Percentiles rank a stretch among this genome's conserved stretches.
Conservation (phyloP, 2,329 filamentous ascomycete genomes). For the Beauveria rudraprayagi region DNA sequence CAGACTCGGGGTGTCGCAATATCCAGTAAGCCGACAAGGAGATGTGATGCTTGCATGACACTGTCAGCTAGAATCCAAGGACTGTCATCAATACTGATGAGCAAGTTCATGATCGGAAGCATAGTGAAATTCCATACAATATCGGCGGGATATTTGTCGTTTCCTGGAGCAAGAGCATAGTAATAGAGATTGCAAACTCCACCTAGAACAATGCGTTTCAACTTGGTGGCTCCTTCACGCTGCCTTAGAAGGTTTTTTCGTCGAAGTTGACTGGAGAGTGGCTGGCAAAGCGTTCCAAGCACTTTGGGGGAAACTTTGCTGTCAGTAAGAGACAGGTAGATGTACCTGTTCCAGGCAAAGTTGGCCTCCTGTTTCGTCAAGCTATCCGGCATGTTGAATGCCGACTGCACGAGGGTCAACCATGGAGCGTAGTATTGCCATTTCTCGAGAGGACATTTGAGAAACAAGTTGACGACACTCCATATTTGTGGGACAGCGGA, state of each 20-base stretch:
- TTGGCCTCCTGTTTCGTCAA: constrained; percentile 69
- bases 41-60: constrained; percentile 51
- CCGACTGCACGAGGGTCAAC: constrained; percentile 71
- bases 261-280: constrained; percentile 60
- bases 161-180: constrained; percentile 68
- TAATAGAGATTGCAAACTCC: constrained; percentile 77
- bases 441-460: constrained; percentile 56
- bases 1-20: constrained; percentile 53
- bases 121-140: constrained; percentile 73
- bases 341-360: constrained; percentile 75
- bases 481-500: constrained; percentile 77
- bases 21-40: constrained; percentile 66
- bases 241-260: constrained; percentile 52
- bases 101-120: constrained; percentile 50
- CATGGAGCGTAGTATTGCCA: constrained; percentile 71
- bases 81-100: constrained; percentile 35
- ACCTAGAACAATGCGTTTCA: constrained; percentile 51
- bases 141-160: constrained; percentile 59
- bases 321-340: constrained; percentile 64
- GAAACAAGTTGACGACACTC: constrained; percentile 71
- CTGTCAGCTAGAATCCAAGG: constrained; percentile 39
- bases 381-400: constrained; percentile 72
- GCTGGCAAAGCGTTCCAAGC: constrained; percentile 48
- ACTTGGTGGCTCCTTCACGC: constrained; percentile 39
- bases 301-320: constrained; percentile 41